Evolutionary conservation across 2,329 filamentous ascomycete genomes (phyloP).

Genomic region (Chrysosporium queenslandicum): DNA sequence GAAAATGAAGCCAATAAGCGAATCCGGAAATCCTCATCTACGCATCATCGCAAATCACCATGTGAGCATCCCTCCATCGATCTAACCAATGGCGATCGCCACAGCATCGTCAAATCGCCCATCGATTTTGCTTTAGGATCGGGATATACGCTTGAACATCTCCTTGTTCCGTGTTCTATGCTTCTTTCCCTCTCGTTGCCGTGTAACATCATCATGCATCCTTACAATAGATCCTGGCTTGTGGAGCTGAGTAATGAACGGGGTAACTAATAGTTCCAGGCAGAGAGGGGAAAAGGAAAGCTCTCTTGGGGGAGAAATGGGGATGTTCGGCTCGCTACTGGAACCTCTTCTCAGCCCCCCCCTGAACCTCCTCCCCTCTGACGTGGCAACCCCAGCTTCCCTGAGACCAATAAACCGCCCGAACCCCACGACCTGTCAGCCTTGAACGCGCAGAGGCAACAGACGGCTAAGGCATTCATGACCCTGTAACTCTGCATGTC

Average conservation of each 20-base stretch:
- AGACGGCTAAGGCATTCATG: background rate
- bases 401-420: conserved; percentile 3
- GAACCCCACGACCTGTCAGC: conserved; percentile 6
- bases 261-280: no score
- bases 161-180: background rate
- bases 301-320: background rate
- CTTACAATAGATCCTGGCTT: background rate
- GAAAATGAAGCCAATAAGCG: background rate
- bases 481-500: background rate
- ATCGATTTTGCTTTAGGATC: background rate
- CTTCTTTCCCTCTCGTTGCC: background rate
- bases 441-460: conserved; percentile 2
- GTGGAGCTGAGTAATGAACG: conserved; percentile 7
- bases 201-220: background rate
- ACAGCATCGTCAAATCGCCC: background rate
- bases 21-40: background rate
- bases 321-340: conserved; percentile 3
- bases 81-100: background rate
- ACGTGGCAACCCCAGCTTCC: conserved; percentile 6
- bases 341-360: conserved; percentile 1
- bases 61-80: background rate
- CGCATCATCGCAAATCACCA: conserved; percentile 5
- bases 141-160: background rate
- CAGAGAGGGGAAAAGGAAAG: background rate
- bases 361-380: conserved; percentile 7